Conservation (phyloP, 2,329 filamentous ascomycete genomes). For the Exophiala spinifera region DNA sequence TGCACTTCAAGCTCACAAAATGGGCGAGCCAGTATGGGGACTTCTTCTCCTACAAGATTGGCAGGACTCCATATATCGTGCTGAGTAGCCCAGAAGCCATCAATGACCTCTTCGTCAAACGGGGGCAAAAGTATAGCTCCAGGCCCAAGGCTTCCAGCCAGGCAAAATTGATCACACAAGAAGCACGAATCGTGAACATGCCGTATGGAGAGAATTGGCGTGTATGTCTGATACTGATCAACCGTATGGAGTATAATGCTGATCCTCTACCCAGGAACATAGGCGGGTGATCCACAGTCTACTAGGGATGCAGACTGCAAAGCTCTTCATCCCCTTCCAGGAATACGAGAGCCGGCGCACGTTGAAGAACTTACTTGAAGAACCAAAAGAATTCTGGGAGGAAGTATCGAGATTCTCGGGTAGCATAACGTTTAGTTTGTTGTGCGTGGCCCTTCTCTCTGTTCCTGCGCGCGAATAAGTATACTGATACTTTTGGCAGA, state of each 20-base stretch:
- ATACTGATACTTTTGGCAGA: background rate
- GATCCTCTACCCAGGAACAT: too few relatives aligned
- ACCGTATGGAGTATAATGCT: too few relatives aligned
- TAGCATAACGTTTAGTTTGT: conserved; percentile 16
- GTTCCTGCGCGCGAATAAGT: background rate
- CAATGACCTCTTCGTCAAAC: conserved; percentile 4
- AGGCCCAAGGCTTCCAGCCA: conserved; percentile 2
- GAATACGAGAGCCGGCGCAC: conserved; percentile 16
- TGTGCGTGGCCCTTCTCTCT: conserved; percentile 1
- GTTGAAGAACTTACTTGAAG: conserved; percentile 15
- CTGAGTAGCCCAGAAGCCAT: conserved; percentile 8
- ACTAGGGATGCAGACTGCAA: conserved; percentile 3
- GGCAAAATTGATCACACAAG: conserved; percentile 5
- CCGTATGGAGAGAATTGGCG: conserved; percentile 6
- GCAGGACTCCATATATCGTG: background rate
- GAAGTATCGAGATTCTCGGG: conserved; percentile 15
- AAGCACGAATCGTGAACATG: conserved; percentile 8
- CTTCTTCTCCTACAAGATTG: conserved; percentile 8
- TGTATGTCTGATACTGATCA: background rate
- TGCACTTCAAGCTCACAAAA: conserved; percentile 1
- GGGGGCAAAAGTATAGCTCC: conserved; percentile 2
- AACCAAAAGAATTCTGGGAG: conserved; percentile 3
- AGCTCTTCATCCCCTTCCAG: conserved; percentile 16
- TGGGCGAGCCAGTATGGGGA: conserved; percentile 7
- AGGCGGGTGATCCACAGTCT: too few relatives aligned